Conservation (phyloP, 2,329 filamentous ascomycete genomes). For the Pseudocercospora macadamiae region DNA sequence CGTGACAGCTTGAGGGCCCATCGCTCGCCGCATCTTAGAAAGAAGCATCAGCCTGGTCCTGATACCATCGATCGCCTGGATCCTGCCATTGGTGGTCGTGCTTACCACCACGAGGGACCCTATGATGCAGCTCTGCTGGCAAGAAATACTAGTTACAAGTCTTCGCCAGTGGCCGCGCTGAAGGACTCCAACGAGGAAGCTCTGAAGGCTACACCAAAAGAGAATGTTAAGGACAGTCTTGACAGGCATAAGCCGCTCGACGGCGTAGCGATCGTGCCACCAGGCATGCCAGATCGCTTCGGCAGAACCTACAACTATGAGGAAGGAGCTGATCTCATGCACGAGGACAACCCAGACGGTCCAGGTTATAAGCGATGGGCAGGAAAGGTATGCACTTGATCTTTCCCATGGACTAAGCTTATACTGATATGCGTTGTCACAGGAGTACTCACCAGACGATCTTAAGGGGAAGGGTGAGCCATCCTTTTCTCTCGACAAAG, state of each 20-base stretch:
- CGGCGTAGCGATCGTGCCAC: constrained; percentile 75
- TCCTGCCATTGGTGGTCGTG: constrained; percentile 59
- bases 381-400: constrained; percentile 59
- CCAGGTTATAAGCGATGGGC: constrained; percentile 79
- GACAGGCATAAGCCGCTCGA: constrained; percentile 76
- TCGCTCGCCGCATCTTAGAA: constrained; percentile 67
- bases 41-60: constrained; percentile 66
- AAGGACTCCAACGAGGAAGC: constrained; percentile 73
- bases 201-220: constrained; percentile 75
- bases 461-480: constrained; percentile 83
- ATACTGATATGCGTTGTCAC: no score
- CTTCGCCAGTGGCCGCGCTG: constrained; percentile 77
- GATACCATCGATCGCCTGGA: constrained; percentile 85
- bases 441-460: constrained; percentile 72
- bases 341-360: constrained; percentile 67
- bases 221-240: constrained; percentile 76
- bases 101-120: constrained; percentile 88
- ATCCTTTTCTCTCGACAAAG: constrained; percentile 70
- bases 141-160: constrained; percentile 64
- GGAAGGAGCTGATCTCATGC: constrained; percentile 85
- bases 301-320: constrained; percentile 76
- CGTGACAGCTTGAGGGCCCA: constrained; percentile 67
- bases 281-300: constrained; percentile 67
- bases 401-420: neutral
- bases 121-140: constrained; percentile 81